Evolutionary conservation across 495 filamentous ascomycete species (phyloP).

Genomic region (Aspergillus nidulans): DNA sequence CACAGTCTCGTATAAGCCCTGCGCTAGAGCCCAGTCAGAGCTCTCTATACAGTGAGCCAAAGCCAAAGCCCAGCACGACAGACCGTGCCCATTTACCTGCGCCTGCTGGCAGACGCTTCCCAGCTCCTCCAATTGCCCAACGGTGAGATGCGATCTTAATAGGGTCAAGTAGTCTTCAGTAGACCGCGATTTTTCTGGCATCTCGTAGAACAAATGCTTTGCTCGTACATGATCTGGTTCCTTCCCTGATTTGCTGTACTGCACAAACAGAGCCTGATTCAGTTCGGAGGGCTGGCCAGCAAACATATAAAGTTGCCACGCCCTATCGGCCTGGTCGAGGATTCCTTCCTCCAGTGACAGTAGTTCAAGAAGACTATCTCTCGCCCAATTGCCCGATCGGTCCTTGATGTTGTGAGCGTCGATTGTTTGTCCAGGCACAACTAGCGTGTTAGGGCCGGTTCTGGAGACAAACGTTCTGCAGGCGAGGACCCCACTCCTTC

Average conservation of each 20-base stretch:
- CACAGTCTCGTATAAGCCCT: conserved; percentile 16
- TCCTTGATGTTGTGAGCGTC: not conserved
- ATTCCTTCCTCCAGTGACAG: conserved; percentile 20
- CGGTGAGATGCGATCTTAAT: conserved; percentile 22
- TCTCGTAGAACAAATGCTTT: conserved; percentile 38
- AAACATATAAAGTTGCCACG: conserved; percentile 33
- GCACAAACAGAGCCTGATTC: conserved; percentile 32
- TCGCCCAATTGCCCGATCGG: conserved; percentile 6
- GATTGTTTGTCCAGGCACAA: not conserved
- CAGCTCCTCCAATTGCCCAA: conserved; percentile 18
- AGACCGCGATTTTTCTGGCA: conserved; percentile 26
- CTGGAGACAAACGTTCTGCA: conserved; percentile 30
- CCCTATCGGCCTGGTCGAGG: conserved; percentile 24
- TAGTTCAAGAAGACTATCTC: conserved; percentile 17
- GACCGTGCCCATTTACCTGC: conserved; percentile 19
- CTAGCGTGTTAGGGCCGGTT: conserved; percentile 9
- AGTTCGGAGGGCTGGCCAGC: conserved; percentile 25
- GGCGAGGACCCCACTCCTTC: conserved; percentile 16
- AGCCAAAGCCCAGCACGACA: conserved; percentile 20
- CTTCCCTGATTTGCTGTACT: conserved; percentile 32
- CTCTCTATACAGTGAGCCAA: conserved; percentile 33
- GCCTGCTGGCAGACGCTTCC: conserved; percentile 28
- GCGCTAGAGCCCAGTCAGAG: conserved; percentile 29
- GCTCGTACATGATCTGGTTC: conserved; percentile 32
- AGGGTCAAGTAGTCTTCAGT: conserved; percentile 36